Evolutionary conservation across 2,329 filamentous ascomycete genomes (phyloP), one percentile per base, ranked within the genome.

Genomic region (Fusarium succisae): DNA sequence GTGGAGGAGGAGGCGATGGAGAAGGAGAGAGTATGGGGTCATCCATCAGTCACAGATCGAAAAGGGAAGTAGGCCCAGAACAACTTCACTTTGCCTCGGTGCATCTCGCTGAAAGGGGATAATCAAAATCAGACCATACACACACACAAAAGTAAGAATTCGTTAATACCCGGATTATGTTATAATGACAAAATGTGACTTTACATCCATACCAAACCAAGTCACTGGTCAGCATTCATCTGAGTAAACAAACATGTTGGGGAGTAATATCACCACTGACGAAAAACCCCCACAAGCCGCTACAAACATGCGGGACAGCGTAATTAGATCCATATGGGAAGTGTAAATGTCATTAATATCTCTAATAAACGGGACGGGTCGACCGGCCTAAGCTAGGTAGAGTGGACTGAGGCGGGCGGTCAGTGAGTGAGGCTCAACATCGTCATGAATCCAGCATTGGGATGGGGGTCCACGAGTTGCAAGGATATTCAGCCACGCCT

Each of bases 41-140:
- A 58, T 53, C 63, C 58, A 57, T 53, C 63, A 77, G 74, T 73
- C 63, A 57, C 61, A 43, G 51, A 74, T 76, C 77, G n/a, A 78
- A 78, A 78, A 56, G 44, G 77, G 77, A 77, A 78, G 63, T 76
- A 73, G 75, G 60, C 70, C 77, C 75, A 62, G 66, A 76, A 74
- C 62, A 70, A 60, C 66, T 70, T 66, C 67, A 69, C 61, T 50
- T 43, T 69, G 55, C 72, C 51, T 73, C 65, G 68, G 76, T 75
- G 76, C 75, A 77, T 69, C 74, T 79, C 74, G 74, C 77, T 75
- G 74, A 73, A 78, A 77, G 50, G 58, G 76, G 75, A 67, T 39
- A 57, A 50, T 44, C 51, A 39, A 32, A 53, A 77, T 78, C 77
- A 79, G 77, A 47, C 75, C 77, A 77, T 63, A 53, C 58, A 71